Evolutionary conservation across 306 rosid genomes (phyloP).

Genomic region (apple (Malus domestica)): DNA sequence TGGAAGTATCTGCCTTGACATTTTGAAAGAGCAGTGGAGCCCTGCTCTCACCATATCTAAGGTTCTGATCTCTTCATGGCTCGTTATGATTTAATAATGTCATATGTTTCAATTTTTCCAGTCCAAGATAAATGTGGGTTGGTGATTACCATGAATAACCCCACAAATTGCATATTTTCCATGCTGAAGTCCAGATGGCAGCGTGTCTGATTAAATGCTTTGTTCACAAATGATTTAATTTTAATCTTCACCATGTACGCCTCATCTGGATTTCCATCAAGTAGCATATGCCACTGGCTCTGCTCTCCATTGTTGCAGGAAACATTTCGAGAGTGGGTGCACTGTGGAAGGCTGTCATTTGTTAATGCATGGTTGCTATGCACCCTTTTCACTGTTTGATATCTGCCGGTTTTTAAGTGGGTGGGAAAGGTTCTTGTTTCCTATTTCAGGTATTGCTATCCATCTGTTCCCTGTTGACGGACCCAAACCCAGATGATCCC

Average conservation of each 20-base stretch:
- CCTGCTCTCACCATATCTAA: conserved; percentile 77
- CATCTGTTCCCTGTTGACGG: conserved; percentile 79
- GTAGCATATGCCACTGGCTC: conserved; percentile 12
- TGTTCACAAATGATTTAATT: neutral
- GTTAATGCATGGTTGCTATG: conserved; percentile 20
- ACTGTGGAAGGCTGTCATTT: conserved; percentile 2
- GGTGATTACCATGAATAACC: neutral
- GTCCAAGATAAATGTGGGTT: neutral
- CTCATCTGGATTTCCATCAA: conserved; percentile 9
- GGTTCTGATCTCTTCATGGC: conserved; percentile 36
- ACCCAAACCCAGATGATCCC: conserved; percentile 83
- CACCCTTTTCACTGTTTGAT: conserved; percentile 16
- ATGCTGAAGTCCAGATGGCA: neutral
- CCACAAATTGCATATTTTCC: neutral
- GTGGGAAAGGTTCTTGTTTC: conserved; percentile 56
- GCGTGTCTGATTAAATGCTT: neutral
- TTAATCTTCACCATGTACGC: neutral
- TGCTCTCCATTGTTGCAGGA: neutral
- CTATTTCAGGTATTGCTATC: conserved; percentile 69
- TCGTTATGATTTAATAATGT: neutral
- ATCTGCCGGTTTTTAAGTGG: conserved; percentile 45
- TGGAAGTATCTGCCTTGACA: conserved; percentile 82
- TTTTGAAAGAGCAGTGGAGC: conserved; percentile 85
- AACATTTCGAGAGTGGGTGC: neutral
- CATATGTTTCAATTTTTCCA: neutral